These are phyloP conservation scores for Sarocladiaceae sp. DNA, from an alignment of 2,329 filamentous ascomycete genomes.

Conservation along the genomic window DNA sequence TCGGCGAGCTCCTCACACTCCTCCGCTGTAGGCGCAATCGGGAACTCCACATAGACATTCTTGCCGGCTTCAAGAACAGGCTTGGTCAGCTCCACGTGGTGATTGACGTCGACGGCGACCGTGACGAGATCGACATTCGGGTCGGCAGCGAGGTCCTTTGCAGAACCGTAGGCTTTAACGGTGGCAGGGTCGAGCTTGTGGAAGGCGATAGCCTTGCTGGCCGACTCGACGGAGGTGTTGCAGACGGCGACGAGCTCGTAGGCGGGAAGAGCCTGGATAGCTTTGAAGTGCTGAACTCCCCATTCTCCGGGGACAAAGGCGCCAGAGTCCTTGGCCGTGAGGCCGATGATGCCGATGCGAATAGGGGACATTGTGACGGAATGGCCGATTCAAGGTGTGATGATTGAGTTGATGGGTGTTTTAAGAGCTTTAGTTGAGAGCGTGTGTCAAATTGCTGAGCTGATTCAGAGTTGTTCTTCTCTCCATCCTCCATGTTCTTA, in stretches of 20 bases:
- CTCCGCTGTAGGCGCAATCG: constrained; percentile 33
- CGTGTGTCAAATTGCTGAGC: too few species aligned
- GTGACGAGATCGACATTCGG: constrained; percentile 43
- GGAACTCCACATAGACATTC: constrained; percentile 47
- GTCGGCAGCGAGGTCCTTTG: constrained; percentile 36
- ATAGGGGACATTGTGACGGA: constrained; percentile 26
- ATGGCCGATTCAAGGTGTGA: constrained; percentile 2
- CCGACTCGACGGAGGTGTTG: constrained; percentile 37
- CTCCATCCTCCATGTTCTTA: too few species aligned
- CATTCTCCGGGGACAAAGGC: constrained; percentile 44
- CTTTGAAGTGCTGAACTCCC: constrained; percentile 44
- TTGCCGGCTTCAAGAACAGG: constrained; percentile 42
- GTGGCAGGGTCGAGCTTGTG: constrained; percentile 28
- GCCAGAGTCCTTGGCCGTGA: constrained; percentile 22
- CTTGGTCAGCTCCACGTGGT: constrained; percentile 33
- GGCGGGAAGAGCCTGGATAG: constrained; percentile 26
- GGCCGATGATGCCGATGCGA: constrained; percentile 27
- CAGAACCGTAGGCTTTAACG: constrained; percentile 36
- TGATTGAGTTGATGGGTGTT: not conserved
- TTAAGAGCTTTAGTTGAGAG: not conserved
- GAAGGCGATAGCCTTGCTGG: constrained; percentile 30
- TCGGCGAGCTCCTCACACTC: constrained; percentile 30
- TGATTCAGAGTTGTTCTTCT: too few species aligned
- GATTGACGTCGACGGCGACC: constrained; percentile 41
- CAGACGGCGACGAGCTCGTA: constrained; percentile 40